Percentiles rank a stretch among this genome's conserved stretches.
Evolutionary conservation across 2,329 filamentous ascomycete species (phyloP).

Genomic region (Ascochyta lentis): DNA sequence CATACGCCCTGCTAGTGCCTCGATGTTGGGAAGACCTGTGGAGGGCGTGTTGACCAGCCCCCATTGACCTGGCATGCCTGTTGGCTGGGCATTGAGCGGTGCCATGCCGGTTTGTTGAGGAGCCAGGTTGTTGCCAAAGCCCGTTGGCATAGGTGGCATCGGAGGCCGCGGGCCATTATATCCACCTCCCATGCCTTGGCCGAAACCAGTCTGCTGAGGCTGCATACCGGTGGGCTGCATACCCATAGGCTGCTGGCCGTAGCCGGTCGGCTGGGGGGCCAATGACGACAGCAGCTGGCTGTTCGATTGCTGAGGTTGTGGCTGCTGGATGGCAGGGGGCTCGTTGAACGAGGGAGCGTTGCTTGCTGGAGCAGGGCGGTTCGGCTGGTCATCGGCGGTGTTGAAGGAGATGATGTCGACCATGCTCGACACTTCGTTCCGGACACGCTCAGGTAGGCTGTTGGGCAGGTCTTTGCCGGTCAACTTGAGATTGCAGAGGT

Average conservation of each 20-base stretch:
- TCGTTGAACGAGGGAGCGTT: slow-evolving; percentile 76
- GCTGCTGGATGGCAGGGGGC: slow-evolving; percentile 59
- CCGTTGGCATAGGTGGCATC: slow-evolving; percentile 78
- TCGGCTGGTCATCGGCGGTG: slow-evolving; percentile 73
- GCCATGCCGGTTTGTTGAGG: slow-evolving; percentile 69
- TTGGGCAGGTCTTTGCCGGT: slow-evolving; percentile 83
- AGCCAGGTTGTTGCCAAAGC: slow-evolving; percentile 56
- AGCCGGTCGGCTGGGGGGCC: slow-evolving; percentile 60
- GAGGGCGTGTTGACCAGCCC: slow-evolving; percentile 95
- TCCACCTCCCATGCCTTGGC: slow-evolving; percentile 75
- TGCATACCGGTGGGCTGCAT: slow-evolving; percentile 46
- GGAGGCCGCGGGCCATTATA: slow-evolving; percentile 82
- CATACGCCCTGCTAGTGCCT: slow-evolving; percentile 89
- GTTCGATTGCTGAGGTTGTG: slow-evolving; percentile 72
- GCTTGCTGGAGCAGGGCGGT: slow-evolving; percentile 59
- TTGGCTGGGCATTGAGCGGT: slow-evolving; percentile 88
- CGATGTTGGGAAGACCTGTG: slow-evolving; percentile 89
- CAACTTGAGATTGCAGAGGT: slow-evolving; percentile 92
- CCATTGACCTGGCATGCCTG: slow-evolving; percentile 92
- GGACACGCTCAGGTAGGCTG: slow-evolving; percentile 80
- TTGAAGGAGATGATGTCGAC: slow-evolving; percentile 99
- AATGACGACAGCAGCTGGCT: slow-evolving; percentile 64
- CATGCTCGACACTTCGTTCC: slow-evolving; percentile 99
- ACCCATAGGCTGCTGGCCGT: slow-evolving; percentile 66
- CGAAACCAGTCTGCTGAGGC: slow-evolving; percentile 59